Evolutionary conservation across 2,329 filamentous ascomycete species (phyloP), one percentile per base, ranked within the genome.

Genomic region (Exophiala calicioides): DNA sequence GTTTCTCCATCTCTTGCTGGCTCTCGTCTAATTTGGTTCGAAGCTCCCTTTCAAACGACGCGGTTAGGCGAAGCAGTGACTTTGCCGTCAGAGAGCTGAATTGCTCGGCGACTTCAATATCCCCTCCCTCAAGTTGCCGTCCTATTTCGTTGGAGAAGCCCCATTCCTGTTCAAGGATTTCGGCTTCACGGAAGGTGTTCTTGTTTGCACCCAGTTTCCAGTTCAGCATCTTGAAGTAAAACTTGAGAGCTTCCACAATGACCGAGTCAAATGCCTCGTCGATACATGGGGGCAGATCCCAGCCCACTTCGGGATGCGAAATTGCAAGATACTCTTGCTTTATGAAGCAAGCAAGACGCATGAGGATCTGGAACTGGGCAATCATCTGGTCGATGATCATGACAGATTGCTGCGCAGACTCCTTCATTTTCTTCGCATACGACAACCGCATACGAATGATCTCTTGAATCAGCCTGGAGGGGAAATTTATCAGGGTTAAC

Each of bases 301-400:
- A 98, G 35, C 93, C 91, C 15, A 86, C 82, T 66, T 97, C 87
- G 1, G 90, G 86, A 57, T 88, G 82, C 16, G 90, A 88, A 40
- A 97, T 89, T 19, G 81, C 75, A 26, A 87, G 77, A 63, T 95
- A 96, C 57, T 91, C 87, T 60, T 86, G 81, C 68, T 97, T 98
- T 69, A 97, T 95, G 53, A 85, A 81, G 51, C 95, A 90, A 23
- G 93, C 91, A 56, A 97, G 83, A 62, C 88, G 90, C 55, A 98
- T 81, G 44, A 97, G 74, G 33, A 96, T 88, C 68, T 95, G 90
- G 60, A 98, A 97, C 63, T 98, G 93, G 0, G 87, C 79, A 54
- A 98, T 96, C 88, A 97, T 95, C 69, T 97, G 91, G 64, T 97
- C 90, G 51, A 94, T 88, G 78, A 98, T 89, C 73, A 98, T 86